phyloP scores from a whole-genome alignment of 805 yeast species.

The Wickerhamiella qilinensis region DNA sequence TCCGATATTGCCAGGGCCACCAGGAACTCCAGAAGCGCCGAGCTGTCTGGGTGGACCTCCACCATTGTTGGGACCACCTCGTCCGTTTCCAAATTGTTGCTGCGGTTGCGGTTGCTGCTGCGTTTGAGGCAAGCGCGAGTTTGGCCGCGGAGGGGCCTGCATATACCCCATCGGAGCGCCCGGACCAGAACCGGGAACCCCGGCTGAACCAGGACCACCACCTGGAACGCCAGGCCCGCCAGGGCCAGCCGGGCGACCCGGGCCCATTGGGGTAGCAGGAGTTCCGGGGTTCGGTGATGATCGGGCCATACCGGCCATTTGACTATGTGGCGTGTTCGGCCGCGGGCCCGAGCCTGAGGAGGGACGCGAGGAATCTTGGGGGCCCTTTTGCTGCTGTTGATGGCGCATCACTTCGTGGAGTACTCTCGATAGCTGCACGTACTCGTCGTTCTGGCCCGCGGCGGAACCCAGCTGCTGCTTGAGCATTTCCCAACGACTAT shows the following conservation, averaged over 20 bases:
- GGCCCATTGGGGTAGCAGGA: neutral
- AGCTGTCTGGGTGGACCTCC: neutral
- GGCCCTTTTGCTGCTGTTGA: neutral
- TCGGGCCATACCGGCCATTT: neutral
- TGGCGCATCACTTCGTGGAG: conserved; percentile 13
- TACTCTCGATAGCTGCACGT: conserved; percentile 14
- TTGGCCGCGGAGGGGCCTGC: neutral
- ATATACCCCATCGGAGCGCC: neutral
- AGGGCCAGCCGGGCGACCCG: neutral
- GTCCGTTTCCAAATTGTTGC: neutral
- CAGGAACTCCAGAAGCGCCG: neutral
- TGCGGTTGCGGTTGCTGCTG: conserved; percentile 2
- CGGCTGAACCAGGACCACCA: neutral
- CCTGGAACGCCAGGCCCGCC: neutral
- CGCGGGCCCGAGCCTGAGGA: neutral
- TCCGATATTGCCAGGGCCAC: neutral
- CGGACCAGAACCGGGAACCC: neutral
- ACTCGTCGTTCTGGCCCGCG: conserved; percentile 17
- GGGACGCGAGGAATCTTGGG: neutral
- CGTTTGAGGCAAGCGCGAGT: neutral
- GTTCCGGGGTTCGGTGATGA: neutral
- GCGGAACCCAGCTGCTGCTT: conserved; percentile 15
- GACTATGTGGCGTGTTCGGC: neutral
- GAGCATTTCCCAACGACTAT: conserved; percentile 16
- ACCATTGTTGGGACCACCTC: too few relatives aligned